Evolutionary conservation across 1,284 basidiomycete species (phyloP), one percentile per base, ranked within the genome.

Genomic region (Xerocomus nothofagi): DNA sequence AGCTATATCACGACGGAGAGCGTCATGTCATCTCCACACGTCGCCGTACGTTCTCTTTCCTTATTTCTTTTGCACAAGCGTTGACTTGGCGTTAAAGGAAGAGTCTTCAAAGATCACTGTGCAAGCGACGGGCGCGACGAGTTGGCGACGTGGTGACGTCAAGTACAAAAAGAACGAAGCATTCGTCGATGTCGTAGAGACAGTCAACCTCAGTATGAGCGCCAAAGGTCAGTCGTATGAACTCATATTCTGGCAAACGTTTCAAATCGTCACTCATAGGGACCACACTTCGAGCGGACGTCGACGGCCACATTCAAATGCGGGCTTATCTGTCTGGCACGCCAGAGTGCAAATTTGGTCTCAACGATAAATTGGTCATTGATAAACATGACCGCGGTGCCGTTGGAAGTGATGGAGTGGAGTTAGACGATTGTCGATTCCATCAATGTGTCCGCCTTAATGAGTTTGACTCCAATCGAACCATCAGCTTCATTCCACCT

Each of bases 151-250:
- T 50, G 86, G 83, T 6, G 95, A 98, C 67, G 93, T 98, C 64
- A 96, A 95, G 69, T 98, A 98, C 73, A 86, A 96, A 72, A 98
- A 98, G 79, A 98, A 98, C 62, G 95, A 98, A 67, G 95, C 94
- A 0, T 98, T 98, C 61, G 94, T 98, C 9, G 95, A 98, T 68
- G 95, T 98, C 6, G 88, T 99, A 38, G 96, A 99, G 75, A 94
- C 83, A 9, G 90, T 99, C 55, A 98, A 99, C 66, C 70, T 98
- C 46, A 86, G 93, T 61, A 97, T 98, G 93, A 95, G 91, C 72
- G 90, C 91, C 21, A 95, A 93, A 76, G 94, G 92, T 90, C 54
- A 42, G 76, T 46, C 38, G 4, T 11, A 26, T 24, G 1, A 33
- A 29, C 6, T 14, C 26, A n/a, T 12, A 14, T 29, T 18, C 30